phyloP scores from a whole-genome alignment of 306 rosid genomes.

The Cucurbita argyrosperma region DNA sequence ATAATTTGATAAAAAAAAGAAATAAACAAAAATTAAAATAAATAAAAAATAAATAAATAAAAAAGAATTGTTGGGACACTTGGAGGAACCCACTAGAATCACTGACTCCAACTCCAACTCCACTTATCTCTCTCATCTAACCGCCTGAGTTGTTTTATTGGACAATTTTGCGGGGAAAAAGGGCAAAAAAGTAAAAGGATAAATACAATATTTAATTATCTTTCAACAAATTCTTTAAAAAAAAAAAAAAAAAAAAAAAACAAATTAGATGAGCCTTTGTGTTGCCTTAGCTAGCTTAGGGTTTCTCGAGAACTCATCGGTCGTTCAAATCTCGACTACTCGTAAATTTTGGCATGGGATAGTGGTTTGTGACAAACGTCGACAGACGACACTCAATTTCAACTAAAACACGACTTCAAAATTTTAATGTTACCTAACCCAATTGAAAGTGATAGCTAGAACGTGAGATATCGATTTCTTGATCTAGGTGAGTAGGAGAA shows the following conservation, averaged over 20 bases:
- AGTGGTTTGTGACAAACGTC: no score
- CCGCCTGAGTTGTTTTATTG: conserved; percentile 42
- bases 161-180: neutral
- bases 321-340: no score
- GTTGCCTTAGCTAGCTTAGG: neutral
- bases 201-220: neutral
- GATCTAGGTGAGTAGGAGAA: no score
- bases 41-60: neutral
- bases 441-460: no score
- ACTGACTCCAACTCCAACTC: conserved; percentile 39
- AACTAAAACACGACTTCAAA: no score
- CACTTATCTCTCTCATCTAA: conserved; percentile 26
- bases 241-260: neutral
- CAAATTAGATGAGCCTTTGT: neutral
- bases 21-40: neutral
- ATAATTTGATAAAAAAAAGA: neutral
- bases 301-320: no score
- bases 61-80: neutral
- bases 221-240: neutral
- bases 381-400: no score
- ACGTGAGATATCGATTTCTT: no score
- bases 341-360: no score
- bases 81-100: conserved; percentile 3
- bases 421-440: no score
- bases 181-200: neutral